Evolutionary conservation across 2,329 filamentous ascomycete genomes (phyloP).

Genomic region (Aplosporella prunicola): DNA sequence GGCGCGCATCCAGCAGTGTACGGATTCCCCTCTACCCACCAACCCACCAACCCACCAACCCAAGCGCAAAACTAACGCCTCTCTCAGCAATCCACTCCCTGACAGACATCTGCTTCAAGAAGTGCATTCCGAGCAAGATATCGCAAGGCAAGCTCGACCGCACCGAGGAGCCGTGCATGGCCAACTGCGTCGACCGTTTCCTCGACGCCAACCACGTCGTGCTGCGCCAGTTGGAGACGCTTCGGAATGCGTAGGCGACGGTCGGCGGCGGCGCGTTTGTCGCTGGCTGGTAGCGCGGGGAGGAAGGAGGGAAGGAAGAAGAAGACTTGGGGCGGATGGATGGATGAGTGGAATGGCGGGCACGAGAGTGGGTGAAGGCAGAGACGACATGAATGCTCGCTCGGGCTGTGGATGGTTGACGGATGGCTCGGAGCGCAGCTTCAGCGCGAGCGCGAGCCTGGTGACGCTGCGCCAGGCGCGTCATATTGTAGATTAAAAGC

Average conservation of each 20-base stretch:
- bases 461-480: no score
- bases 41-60: not conserved
- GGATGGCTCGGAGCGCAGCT: no score
- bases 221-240: constrained; percentile 69
- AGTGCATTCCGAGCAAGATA: constrained; percentile 69
- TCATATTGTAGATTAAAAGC: no score
- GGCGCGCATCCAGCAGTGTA: constrained; percentile 52
- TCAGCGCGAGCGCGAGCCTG: no score
- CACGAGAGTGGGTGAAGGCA: no score
- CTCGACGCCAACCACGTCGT: constrained; percentile 80
- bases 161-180: constrained; percentile 71
- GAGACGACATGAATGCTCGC: no score
- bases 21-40: constrained; percentile 5
- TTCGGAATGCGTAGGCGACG: constrained; percentile 31
- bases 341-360: no score
- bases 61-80: not conserved
- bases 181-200: constrained; percentile 90
- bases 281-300: not conserved
- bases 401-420: no score
- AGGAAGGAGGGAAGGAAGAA: not conserved
- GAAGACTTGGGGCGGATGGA: not conserved
- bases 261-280: constrained; percentile 12
- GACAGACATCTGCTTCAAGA: constrained; percentile 83
- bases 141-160: constrained; percentile 63
- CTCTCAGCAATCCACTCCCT: constrained; percentile 52